phyloP scores from a whole-genome alignment of 176 grass and related monocot species.

The Puya raimondii region DNA sequence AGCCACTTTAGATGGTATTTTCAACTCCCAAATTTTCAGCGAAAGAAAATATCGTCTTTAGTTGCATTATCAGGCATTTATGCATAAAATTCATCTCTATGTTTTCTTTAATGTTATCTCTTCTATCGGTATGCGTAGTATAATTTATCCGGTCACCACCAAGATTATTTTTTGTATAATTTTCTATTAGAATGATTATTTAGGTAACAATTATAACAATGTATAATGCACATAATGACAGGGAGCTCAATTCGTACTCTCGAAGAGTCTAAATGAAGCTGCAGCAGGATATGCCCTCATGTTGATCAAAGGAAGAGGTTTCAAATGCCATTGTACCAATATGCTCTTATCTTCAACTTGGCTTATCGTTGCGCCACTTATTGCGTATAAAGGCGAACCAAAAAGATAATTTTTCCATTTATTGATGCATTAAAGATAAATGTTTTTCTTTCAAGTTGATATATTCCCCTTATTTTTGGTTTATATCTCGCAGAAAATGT shows the following conservation, averaged over 20 bases:
- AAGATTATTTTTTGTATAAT: too few species aligned
- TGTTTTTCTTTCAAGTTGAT: background rate
- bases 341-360: constrained; percentile 4
- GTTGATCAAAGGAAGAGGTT: background rate
- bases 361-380: background rate
- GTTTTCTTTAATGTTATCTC: too few species aligned
- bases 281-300: constrained; percentile 1
- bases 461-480: background rate
- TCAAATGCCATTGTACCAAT: background rate
- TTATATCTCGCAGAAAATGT: background rate
- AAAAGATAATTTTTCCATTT: background rate
- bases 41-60: too few species aligned
- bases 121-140: too few species aligned
- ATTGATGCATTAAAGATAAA: background rate
- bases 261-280: background rate
- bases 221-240: background rate
- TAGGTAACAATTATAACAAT: background rate
- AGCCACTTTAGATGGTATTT: too few species aligned
- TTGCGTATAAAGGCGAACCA: background rate
- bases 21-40: too few species aligned
- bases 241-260: too few species aligned
- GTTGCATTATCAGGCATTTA: too few species aligned
- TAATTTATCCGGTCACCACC: too few species aligned
- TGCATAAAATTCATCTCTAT: too few species aligned
- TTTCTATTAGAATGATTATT: too few species aligned